Evolutionary conservation across 371 early-diverging fungal species (phyloP).

Genomic region (Mortierella sp.): DNA sequence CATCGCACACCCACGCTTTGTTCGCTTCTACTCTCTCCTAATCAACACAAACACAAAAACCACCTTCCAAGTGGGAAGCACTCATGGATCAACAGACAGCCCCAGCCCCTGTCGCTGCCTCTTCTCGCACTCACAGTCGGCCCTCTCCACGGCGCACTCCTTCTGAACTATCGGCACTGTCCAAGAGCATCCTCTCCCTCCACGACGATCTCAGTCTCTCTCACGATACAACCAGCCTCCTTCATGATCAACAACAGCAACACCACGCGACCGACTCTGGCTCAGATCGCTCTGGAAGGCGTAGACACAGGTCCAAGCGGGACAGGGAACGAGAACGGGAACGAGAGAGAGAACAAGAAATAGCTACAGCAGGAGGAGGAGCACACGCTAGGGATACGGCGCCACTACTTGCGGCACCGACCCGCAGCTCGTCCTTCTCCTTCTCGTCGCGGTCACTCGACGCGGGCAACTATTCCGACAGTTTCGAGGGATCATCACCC

Average conservation of each 20-base stretch:
- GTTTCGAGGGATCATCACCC: conserved; percentile 35
- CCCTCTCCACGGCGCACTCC: conserved; percentile 23
- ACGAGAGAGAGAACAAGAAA: background rate
- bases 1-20: background rate
- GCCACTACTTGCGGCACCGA: conserved; percentile 18
- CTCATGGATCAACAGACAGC: conserved; percentile 15
- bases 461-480: conserved; percentile 35
- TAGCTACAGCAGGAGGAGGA: background rate
- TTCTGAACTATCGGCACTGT: conserved; percentile 37
- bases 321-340: conserved; percentile 7
- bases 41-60: background rate
- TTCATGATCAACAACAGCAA: background rate
- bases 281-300: conserved; percentile 21
- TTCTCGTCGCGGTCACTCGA: conserved; percentile 37
- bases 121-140: conserved; percentile 11
- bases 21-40: background rate
- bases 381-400: conserved; percentile 11
- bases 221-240: conserved; percentile 14
- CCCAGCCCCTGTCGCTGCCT: conserved; percentile 13
- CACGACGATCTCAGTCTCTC: conserved; percentile 33
- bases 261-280: conserved; percentile 18
- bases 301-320: conserved; percentile 14
- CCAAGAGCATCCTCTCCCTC: conserved; percentile 43
- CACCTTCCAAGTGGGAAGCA: background rate
- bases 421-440: conserved; percentile 36